Evolutionary conservation across 2,329 filamentous ascomycete species (phyloP).

Genomic region (Periconia sp.): DNA sequence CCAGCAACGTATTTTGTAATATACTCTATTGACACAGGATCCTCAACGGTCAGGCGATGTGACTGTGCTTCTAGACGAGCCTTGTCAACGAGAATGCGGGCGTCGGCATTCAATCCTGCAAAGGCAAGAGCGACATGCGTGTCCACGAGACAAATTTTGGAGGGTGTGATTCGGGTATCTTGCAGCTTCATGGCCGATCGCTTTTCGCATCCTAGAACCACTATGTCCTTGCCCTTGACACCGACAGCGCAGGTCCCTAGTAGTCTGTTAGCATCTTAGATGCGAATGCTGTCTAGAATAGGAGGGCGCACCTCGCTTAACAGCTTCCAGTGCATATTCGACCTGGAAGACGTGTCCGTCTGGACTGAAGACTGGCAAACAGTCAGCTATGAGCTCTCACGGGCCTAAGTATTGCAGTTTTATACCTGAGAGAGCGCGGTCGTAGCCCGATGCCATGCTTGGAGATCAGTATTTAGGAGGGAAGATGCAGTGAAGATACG

Average conservation of each 20-base stretch:
- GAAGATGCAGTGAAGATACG: constrained; percentile 6
- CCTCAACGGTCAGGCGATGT: constrained; percentile 94
- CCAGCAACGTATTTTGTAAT: constrained; percentile 99
- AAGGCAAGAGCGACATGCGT: constrained; percentile 97
- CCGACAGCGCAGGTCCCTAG: constrained; percentile 95
- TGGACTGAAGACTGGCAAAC: constrained; percentile 84
- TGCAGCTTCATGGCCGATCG: constrained; percentile 99
- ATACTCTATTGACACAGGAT: constrained; percentile 97
- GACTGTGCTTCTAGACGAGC: constrained; percentile 96
- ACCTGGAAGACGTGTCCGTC: constrained; percentile 99
- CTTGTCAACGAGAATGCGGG: constrained; percentile 97
- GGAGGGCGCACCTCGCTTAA: constrained; percentile 82
- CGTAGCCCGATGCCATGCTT: constrained; percentile 91
- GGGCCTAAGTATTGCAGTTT: constrained; percentile 30
- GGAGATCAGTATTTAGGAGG: constrained; percentile 2
- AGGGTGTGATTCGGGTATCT: constrained; percentile 98
- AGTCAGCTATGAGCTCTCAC: constrained; percentile 51
- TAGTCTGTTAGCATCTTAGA: constrained; percentile 16
- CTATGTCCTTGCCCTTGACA: constrained; percentile 92
- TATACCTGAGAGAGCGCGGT: constrained; percentile 98
- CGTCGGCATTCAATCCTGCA: constrained; percentile 95
- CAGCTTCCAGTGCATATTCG: constrained; percentile 98
- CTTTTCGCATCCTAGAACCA: constrained; percentile 98
- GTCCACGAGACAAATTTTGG: constrained; percentile 96
- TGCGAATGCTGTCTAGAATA: background rate